These are phyloP conservation scores for Suillus subalutaceus DNA, from an alignment of 768 basidiomycete species.

Conservation along the genomic window DNA sequence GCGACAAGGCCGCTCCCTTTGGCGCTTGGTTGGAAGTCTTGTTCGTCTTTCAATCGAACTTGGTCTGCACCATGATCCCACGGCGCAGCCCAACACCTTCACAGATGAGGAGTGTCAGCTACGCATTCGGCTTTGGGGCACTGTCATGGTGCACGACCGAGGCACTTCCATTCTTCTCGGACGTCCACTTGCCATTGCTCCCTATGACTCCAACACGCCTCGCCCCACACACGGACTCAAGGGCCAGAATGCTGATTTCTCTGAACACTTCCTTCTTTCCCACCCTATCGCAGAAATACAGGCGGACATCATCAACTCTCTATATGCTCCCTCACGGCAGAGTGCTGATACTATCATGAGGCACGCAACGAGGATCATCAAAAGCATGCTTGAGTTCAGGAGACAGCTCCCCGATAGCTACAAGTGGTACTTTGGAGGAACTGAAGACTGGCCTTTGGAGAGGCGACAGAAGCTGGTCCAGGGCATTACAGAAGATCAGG, in stretches of 20 bases:
- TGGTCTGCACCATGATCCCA: conserved; percentile 86
- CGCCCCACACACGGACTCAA: conserved; percentile 53
- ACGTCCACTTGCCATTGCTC: conserved; percentile 80
- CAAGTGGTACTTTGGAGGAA: conserved; percentile 76
- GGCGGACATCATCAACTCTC: conserved; percentile 85
- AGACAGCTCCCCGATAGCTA: conserved; percentile 72
- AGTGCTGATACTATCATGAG: conserved; percentile 71
- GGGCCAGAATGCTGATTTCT: conserved; percentile 50
- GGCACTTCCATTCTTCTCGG: conserved; percentile 88
- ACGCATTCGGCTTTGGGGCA: conserved; percentile 83
- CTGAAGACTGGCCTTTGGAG: conserved; percentile 72
- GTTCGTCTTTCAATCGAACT: conserved; percentile 83
- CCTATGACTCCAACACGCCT: conserved; percentile 83
- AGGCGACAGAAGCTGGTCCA: conserved; percentile 67
- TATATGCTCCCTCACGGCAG: conserved; percentile 78
- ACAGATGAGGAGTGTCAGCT: conserved; percentile 77
- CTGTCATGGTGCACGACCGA: conserved; percentile 84
- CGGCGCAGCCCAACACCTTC: conserved; percentile 60
- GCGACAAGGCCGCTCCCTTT: conserved; percentile 88
- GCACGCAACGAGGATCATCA: conserved; percentile 79
- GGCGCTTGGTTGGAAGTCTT: conserved; percentile 86
- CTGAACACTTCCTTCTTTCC: conserved; percentile 79
- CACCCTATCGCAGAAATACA: conserved; percentile 82
- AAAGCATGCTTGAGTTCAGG: conserved; percentile 72
- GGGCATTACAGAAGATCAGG: conserved; percentile 78